Evolutionary conservation across 805 yeast species (phyloP).

Genomic region (Schwanniomyces pseudopolymorphus): DNA sequence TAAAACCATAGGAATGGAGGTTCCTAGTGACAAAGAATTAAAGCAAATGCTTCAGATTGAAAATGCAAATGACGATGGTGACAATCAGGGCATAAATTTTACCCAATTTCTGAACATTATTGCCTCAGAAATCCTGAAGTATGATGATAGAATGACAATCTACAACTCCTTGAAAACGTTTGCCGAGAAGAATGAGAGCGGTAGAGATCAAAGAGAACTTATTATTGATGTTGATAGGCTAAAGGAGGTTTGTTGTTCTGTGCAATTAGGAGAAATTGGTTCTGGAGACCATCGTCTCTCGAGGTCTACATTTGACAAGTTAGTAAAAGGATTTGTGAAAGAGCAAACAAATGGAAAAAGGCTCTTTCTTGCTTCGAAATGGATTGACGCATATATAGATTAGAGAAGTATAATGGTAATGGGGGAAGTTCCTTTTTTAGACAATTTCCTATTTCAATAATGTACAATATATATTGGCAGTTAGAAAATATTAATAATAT

Average conservation of each 20-base stretch:
- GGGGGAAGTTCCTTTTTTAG: not conserved
- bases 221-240: conserved; percentile 50
- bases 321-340: conserved; percentile 56
- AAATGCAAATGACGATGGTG: conserved; percentile 12
- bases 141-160: conserved; percentile 53
- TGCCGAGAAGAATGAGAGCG: conserved; percentile 22
- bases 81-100: conserved; percentile 49
- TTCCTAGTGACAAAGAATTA: conserved; percentile 44
- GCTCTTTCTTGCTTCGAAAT: conserved; percentile 60
- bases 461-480: conserved; percentile 5
- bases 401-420: conserved; percentile 9
- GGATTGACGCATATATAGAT: conserved; percentile 54
- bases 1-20: conserved; percentile 50
- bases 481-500: conserved; percentile 1
- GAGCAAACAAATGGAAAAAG: conserved; percentile 58
- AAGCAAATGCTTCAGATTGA: conserved; percentile 46
- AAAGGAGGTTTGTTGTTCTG: conserved; percentile 46
- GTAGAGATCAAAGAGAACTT: conserved; percentile 27
- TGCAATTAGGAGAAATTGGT: conserved; percentile 45
- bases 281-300: conserved; percentile 45
- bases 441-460: not conserved
- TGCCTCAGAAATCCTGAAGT: conserved; percentile 51
- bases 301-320: conserved; percentile 46
- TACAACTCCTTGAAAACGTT: conserved; percentile 60
- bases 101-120: conserved; percentile 65